phyloP scores from a whole-genome alignment of 1,139 yeast species.

The Lodderomyces beijingensis region DNA sequence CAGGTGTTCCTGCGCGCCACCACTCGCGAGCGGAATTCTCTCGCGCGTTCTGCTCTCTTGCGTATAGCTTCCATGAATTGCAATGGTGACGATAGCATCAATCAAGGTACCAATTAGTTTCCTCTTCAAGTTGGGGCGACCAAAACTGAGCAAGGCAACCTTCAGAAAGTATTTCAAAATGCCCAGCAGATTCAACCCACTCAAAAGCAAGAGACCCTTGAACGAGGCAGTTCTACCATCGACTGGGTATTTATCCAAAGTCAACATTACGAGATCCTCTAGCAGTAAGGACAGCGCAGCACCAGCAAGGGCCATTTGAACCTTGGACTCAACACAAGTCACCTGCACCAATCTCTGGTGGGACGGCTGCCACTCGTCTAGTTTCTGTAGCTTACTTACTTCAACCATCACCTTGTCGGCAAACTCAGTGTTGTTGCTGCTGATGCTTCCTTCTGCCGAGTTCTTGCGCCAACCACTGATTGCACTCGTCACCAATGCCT shows the following conservation, averaged over 20 bases:
- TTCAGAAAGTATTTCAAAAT: conserved; percentile 62
- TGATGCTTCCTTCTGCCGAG: background rate
- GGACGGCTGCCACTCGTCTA: conserved; percentile 88
- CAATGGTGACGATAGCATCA: conserved; percentile 61
- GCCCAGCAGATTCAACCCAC: conserved; percentile 66
- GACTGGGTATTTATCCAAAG: conserved; percentile 44
- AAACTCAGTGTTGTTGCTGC: conserved; percentile 14
- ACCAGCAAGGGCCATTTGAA: conserved; percentile 57
- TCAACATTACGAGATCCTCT: conserved; percentile 47
- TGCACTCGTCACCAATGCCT: conserved; percentile 45
- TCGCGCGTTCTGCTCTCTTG: conserved; percentile 12
- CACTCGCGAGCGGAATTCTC: background rate
- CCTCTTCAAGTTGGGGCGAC: conserved; percentile 47
- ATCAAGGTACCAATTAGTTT: conserved; percentile 47
- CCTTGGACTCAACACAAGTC: conserved; percentile 55
- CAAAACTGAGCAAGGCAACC: conserved; percentile 50
- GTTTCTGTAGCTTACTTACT: conserved; percentile 66
- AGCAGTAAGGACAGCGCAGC: conserved; percentile 48
- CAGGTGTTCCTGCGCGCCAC: background rate
- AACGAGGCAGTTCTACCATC: conserved; percentile 68
- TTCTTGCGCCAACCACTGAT: conserved; percentile 20
- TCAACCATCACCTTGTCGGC: conserved; percentile 34
- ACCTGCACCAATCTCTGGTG: conserved; percentile 56
- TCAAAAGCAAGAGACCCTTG: conserved; percentile 63
- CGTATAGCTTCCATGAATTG: conserved; percentile 56